These are phyloP conservation scores for Apiospora koreana DNA, from an alignment of 2,329 filamentous ascomycete species.

Conservation along the genomic window DNA sequence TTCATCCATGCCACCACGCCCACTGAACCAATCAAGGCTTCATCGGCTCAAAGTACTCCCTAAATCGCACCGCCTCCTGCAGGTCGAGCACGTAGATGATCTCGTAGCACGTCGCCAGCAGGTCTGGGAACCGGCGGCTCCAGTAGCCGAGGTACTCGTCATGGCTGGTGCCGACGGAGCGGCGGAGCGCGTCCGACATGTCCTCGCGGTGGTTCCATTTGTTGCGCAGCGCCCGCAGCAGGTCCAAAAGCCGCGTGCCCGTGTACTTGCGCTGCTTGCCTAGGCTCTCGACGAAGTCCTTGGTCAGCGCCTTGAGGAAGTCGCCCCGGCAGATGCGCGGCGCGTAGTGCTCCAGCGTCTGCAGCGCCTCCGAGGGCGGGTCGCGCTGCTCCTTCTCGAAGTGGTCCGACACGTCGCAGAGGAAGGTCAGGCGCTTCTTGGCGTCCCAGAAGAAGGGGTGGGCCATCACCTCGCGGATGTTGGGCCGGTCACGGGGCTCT, in stretches of 20 bases:
- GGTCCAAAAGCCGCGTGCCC: constrained; percentile 77
- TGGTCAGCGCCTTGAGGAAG: constrained; percentile 76
- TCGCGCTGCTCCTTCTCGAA: constrained; percentile 92
- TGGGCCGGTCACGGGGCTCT: constrained; percentile 58
- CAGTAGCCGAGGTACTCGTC: constrained; percentile 85
- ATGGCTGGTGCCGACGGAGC: constrained; percentile 69
- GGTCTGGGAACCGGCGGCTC: constrained; percentile 74
- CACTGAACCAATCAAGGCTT: constrained; percentile 25
- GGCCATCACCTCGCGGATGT: constrained; percentile 49
- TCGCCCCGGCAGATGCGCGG: constrained; percentile 63
- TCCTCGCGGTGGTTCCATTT: constrained; percentile 99
- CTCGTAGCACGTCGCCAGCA: constrained; percentile 78
- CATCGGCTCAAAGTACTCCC: constrained; percentile 60
- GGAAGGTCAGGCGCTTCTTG: constrained; percentile 84
- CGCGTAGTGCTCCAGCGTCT: constrained; percentile 57
- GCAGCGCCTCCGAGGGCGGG: constrained; percentile 70
- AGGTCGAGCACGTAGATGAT: constrained; percentile 69
- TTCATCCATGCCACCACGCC: background rate
- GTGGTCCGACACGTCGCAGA: constrained; percentile 96
- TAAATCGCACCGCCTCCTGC: constrained; percentile 66
- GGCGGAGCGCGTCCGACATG: constrained; percentile 78
- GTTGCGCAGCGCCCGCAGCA: constrained; percentile 86
- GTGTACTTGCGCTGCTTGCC: constrained; percentile 96
- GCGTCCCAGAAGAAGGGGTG: constrained; percentile 97
- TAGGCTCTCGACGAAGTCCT: constrained; percentile 82